phyloP scores from a whole-genome alignment of 1,284 basidiomycete species.

The Lentinus polychrous region DNA sequence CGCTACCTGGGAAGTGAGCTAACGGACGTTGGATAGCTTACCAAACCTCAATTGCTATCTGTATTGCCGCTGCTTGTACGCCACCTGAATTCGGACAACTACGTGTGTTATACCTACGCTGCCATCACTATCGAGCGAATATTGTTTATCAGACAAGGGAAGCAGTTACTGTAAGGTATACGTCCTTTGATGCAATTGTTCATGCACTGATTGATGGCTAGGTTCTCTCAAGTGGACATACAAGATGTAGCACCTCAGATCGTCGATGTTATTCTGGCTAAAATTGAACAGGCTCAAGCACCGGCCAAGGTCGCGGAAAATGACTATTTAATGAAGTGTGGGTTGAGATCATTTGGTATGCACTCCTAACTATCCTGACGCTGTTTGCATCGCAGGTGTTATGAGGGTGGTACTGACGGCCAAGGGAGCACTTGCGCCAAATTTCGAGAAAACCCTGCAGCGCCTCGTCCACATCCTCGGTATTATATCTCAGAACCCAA shows the following conservation, averaged over 20 bases:
- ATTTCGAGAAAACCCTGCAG: constrained; percentile 61
- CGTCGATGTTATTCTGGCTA: constrained; percentile 72
- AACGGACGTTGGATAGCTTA: constrained; percentile 50
- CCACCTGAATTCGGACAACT: constrained; percentile 77
- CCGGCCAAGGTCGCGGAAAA: constrained; percentile 97
- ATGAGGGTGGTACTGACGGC: constrained; percentile 94
- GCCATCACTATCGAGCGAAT: constrained; percentile 88
- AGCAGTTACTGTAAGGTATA: constrained; percentile 37
- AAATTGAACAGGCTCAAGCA: constrained; percentile 78
- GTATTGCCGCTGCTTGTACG: constrained; percentile 87
- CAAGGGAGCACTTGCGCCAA: constrained; percentile 68
- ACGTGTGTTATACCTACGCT: constrained; percentile 85
- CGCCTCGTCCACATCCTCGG: constrained; percentile 81
- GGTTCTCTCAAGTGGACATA: constrained; percentile 84
- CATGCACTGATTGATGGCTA: constrained; percentile 23
- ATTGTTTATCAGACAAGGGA: constrained; percentile 78
- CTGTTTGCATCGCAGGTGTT: constrained; percentile 45
- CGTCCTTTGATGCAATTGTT: background rate
- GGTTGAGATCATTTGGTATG: constrained; percentile 19
- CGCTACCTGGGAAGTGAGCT: background rate
- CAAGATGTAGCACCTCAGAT: constrained; percentile 76
- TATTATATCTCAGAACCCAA: constrained; percentile 91
- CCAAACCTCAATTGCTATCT: constrained; percentile 88
- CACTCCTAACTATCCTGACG: background rate
- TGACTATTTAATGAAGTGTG: constrained; percentile 97